Base-by-base conservation (phyloP, 192 early-diverging fungal species). In the Rhizophagus clarus region DNA sequence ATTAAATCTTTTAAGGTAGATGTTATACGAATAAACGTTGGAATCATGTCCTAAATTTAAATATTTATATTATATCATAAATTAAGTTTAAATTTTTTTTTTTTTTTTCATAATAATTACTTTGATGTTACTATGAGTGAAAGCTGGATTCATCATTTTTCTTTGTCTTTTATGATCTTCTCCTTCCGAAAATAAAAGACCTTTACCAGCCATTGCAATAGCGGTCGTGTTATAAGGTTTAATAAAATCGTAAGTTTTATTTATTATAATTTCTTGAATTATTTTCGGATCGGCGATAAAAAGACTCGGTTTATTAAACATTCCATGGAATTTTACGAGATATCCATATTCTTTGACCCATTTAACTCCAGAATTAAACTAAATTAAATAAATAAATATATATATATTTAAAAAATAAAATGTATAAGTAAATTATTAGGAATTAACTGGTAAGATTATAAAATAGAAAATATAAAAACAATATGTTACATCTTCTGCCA, bases 111-210 rank as follows among this genome's bases (percentile, higher is more conserved):
- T n/a, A n/a, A n/a, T n/a, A n/a, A n/a, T n/a, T n/a, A 74, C 78
- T 31, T 87, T 87, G 51, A 90, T 85, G 8, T 84, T 76, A 24
- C 77, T 71, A 68, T 83, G 69, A 11, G 81, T 76, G 42, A 91
- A 91, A 14, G 88, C 86, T 10, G n/a, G n/a, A n/a, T n/a, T n/a
- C n/a, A n/a, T n/a, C n/a, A n/a, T 84, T 71, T 89, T 89, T 49
- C 90, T 84, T 63, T 91, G 90, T 47, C 81, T 79, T 45, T 69
- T 74, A 78, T 91, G 90, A 11, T 34, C 85, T 51, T 82, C 84
- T 0, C 89, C 89, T 75, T 91, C 90, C 4, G 86, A 82, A 12
- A 91, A 77, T 40, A 91, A 66, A 10, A 91, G 60, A 11, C 89
- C 89, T 32, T 83, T 63, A 22, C 90, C 90, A 22, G 88, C 32